Percentiles rank a stretch among this genome's conserved stretches.
Conservation (phyloP, 306 rosid genomes). For the Cicer chorassanicum region DNA sequence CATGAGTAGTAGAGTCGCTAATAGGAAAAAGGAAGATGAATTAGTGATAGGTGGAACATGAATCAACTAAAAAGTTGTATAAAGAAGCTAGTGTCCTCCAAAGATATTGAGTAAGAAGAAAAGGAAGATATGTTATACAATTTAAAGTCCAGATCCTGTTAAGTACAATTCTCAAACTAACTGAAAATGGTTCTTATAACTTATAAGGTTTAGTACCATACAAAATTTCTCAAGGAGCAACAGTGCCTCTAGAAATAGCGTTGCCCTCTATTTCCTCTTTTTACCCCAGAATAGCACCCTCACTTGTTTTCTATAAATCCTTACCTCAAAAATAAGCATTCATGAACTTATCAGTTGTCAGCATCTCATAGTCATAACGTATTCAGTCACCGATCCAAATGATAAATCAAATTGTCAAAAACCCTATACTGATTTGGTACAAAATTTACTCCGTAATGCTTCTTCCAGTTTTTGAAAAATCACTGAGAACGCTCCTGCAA, state of each 20-base stretch:
- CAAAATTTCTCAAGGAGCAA: slow-evolving; percentile 21
- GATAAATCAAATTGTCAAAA: slow-evolving; percentile 33
- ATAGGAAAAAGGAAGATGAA: no score
- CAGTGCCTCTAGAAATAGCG: background rate
- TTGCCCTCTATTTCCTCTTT: slow-evolving; percentile 5
- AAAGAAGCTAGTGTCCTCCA: no score
- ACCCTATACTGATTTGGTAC: slow-evolving; percentile 43
- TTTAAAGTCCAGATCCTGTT: background rate
- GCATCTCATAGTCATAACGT: slow-evolving; percentile 1
- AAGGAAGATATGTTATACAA: background rate
- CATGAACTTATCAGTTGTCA: slow-evolving; percentile 14
- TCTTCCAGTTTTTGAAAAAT: slow-evolving; percentile 69
- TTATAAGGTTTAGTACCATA: background rate
- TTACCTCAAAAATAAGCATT: background rate
- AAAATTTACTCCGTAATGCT: slow-evolving; percentile 57
- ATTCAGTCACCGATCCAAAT: slow-evolving; percentile 24
- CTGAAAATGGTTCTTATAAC: slow-evolving; percentile 5
- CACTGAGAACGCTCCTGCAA: slow-evolving; percentile 67
- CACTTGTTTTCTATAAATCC: slow-evolving; percentile 26
- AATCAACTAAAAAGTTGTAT: no score
- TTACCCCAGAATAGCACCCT: slow-evolving; percentile 10
- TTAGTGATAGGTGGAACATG: no score
- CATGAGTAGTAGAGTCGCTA: no score
- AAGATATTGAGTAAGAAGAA: background rate
- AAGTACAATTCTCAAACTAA: slow-evolving; percentile 15